A percentile compares a stretch with the other conserved stretches of the same genome.
These are phyloP conservation scores for Canna indica DNA, from an alignment of 176 grass and related monocot species.

Conservation along the genomic window DNA sequence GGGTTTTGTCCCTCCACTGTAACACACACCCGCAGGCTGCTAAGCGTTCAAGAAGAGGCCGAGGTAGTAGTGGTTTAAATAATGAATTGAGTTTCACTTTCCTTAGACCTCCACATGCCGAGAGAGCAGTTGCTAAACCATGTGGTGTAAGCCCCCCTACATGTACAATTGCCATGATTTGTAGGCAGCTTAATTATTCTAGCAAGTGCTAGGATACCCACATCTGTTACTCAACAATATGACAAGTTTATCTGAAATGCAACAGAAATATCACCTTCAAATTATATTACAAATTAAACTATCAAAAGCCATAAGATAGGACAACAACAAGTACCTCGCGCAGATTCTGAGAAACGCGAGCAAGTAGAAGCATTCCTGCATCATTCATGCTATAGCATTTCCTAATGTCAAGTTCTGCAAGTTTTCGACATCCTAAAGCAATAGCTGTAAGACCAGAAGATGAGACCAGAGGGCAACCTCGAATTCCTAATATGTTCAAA, in stretches of 20 bases:
- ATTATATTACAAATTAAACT: neutral
- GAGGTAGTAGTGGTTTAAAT: conserved; percentile 50
- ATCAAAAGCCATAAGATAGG: too few species aligned
- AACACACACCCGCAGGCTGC: conserved; percentile 48
- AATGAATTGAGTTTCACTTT: conserved; percentile 67
- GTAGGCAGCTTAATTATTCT: conserved; percentile 62
- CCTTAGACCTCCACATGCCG: conserved; percentile 54
- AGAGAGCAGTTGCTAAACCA: conserved; percentile 52
- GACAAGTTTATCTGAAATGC: conserved; percentile 75
- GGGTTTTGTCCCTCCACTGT: conserved; percentile 72
- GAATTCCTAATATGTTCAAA: conserved; percentile 60
- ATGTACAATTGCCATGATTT: conserved; percentile 68
- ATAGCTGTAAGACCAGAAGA: conserved; percentile 47
- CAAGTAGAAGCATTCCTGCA: conserved; percentile 59
- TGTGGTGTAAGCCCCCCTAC: conserved; percentile 47
- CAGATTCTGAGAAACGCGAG: conserved; percentile 30
- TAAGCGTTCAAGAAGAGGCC: conserved; percentile 39
- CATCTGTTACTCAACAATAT: conserved; percentile 69
- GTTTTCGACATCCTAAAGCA: conserved; percentile 41
- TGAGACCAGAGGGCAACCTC: conserved; percentile 45
- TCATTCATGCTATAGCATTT: conserved; percentile 68
- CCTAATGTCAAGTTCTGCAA: conserved; percentile 71
- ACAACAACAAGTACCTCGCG: conserved; percentile 27
- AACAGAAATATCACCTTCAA: neutral
- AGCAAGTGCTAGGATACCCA: conserved; percentile 62